These are phyloP conservation scores for Penicillium parvum DNA, from an alignment of 495 filamentous ascomycete genomes.

Conservation along the genomic window DNA sequence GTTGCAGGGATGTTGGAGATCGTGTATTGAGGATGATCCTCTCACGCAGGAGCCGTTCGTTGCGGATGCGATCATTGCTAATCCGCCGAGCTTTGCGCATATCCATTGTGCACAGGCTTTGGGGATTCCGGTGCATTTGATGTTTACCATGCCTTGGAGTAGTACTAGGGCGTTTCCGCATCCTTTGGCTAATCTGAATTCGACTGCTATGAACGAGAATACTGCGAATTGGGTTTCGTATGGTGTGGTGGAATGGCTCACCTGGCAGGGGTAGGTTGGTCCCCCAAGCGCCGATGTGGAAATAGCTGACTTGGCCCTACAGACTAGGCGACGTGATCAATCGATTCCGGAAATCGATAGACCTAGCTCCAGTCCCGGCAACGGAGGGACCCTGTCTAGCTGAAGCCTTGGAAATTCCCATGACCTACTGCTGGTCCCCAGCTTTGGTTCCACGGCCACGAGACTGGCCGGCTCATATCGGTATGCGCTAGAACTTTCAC, in stretches of 20 bases:
- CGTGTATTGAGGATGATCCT: conserved; percentile 13
- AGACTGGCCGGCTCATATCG: conserved; percentile 58
- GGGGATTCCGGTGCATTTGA: conserved; percentile 58
- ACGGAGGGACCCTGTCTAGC: conserved; percentile 33
- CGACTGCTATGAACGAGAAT: conserved; percentile 37
- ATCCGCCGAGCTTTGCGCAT: conserved; percentile 64
- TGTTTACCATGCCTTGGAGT: conserved; percentile 64
- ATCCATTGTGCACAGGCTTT: conserved; percentile 60
- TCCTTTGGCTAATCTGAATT: conserved; percentile 52
- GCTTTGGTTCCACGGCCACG: conserved; percentile 56
- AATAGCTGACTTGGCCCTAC: conserved; percentile 8
- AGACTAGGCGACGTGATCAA: conserved; percentile 60
- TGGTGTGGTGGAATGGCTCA: conserved; percentile 58
- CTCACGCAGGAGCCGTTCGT: conserved; percentile 46
- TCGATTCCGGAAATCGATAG: conserved; percentile 46
- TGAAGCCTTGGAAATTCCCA: conserved; percentile 50
- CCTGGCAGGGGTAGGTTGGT: conserved; percentile 56
- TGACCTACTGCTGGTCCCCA: conserved; percentile 64
- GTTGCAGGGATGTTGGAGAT: conserved; percentile 50
- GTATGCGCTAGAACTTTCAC: conserved; percentile 17
- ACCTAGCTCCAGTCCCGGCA: conserved; percentile 45
- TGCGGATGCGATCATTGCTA: conserved; percentile 64
- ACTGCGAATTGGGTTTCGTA: conserved; percentile 58
- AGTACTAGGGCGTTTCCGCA: conserved; percentile 53
- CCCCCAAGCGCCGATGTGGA: neutral